These are phyloP conservation scores for Solanum etuberosum DNA, from an alignment of 257 asterid genomes.

Conservation along the genomic window DNA sequence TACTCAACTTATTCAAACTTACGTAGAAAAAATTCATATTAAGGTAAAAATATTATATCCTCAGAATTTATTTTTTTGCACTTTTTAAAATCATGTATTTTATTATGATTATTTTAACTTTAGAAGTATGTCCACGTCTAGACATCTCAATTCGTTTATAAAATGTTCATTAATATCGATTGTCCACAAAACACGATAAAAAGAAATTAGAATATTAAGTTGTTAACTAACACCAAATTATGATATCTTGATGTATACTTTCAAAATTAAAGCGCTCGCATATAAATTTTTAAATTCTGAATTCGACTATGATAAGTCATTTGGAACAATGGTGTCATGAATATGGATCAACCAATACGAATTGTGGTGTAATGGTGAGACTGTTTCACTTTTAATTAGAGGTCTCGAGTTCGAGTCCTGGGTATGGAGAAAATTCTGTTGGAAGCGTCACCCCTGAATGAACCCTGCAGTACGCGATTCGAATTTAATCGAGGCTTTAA, in stretches of 20 bases:
- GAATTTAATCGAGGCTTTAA: no score
- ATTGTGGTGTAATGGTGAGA: no score
- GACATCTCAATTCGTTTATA: background rate
- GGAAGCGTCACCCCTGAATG: fast-evolving
- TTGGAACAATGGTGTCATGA: background rate
- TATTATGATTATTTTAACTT: background rate
- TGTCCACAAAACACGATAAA: background rate
- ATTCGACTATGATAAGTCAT: background rate
- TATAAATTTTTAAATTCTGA: background rate
- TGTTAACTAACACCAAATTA: background rate
- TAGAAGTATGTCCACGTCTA: background rate
- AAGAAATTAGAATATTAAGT: background rate
- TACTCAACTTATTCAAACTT: fast-evolving
- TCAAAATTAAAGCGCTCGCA: background rate
- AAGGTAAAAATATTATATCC: background rate
- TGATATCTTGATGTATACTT: background rate
- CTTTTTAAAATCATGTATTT: background rate
- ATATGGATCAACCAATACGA: no score
- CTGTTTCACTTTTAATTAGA: background rate
- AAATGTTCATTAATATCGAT: background rate
- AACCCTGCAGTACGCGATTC: background rate
- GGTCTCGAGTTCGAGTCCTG: fast-evolving
- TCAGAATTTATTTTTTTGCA: background rate
- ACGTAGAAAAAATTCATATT: background rate
- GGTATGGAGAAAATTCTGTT: background rate